Evolutionary conservation across 495 filamentous ascomycete species (phyloP).

Genomic region (Neurospora tetrasperma): DNA sequence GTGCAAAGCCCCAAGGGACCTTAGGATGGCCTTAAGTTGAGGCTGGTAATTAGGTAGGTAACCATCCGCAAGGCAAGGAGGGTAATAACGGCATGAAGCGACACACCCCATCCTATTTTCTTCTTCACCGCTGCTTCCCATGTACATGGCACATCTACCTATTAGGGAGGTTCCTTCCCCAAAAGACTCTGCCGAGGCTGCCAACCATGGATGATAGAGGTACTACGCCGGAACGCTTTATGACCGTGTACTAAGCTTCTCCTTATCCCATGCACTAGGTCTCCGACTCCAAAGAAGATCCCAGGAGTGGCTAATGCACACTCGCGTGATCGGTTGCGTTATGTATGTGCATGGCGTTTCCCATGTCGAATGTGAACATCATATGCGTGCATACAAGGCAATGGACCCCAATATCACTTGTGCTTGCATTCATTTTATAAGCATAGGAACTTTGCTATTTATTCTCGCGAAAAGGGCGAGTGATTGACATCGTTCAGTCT

Average conservation of each 20-base stretch:
- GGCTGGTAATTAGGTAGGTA: not conserved
- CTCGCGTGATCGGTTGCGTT: not conserved
- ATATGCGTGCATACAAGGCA: not conserved
- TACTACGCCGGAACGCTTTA: too few relatives aligned
- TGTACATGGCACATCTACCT: too few relatives aligned
- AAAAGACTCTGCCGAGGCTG: too few relatives aligned
- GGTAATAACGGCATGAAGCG: not conserved
- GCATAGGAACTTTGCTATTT: not conserved
- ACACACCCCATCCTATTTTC: not conserved
- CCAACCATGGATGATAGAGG: too few relatives aligned
- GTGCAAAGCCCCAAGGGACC: not conserved
- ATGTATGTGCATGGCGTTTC: not conserved
- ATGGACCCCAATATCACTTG: not conserved
- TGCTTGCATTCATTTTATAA: not conserved
- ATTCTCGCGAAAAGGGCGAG: not conserved
- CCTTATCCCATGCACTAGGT: not conserved
- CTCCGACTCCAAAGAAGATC: not conserved
- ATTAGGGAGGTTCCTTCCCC: too few relatives aligned
- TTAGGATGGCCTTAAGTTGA: not conserved
- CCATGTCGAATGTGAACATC: not conserved
- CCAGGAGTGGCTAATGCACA: not conserved
- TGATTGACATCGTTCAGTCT: not conserved
- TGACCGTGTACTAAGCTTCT: not conserved
- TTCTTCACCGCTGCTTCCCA: too few relatives aligned
- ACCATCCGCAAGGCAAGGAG: not conserved